phyloP scores from a whole-genome alignment of 78 protist species.

The Speleostelium caveatum region DNA sequence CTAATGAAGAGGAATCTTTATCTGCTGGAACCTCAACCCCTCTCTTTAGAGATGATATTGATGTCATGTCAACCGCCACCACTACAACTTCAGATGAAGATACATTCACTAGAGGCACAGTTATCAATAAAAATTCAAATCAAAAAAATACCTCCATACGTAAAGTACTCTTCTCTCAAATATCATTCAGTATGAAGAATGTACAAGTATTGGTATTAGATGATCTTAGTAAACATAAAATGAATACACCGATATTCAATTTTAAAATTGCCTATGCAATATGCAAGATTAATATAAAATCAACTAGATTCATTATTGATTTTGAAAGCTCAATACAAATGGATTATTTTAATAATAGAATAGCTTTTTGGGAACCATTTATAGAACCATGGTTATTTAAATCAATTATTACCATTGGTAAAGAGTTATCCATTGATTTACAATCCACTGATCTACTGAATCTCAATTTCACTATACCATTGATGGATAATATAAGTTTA shows the following conservation, averaged over 20 bases:
- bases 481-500: slow-evolving; percentile 69
- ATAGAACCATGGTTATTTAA: slow-evolving; percentile 63
- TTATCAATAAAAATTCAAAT: background rate
- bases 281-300: slow-evolving; percentile 22
- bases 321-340: slow-evolving; percentile 27
- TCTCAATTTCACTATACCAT: slow-evolving; percentile 56
- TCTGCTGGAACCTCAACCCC: no score
- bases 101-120: background rate
- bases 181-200: slow-evolving; percentile 32
- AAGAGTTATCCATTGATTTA: slow-evolving; percentile 30
- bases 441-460: slow-evolving; percentile 30
- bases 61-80: background rate
- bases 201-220: slow-evolving; percentile 34
- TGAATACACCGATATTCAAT: slow-evolving; percentile 71
- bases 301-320: slow-evolving; percentile 31
- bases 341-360: slow-evolving; percentile 68
- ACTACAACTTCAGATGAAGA: background rate
- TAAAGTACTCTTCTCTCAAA: slow-evolving; percentile 39
- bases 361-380: slow-evolving; percentile 77
- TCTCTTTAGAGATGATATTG: no score
- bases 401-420: slow-evolving; percentile 7
- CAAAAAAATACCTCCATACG: background rate
- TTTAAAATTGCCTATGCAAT: slow-evolving; percentile 41
- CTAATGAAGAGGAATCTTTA: background rate
- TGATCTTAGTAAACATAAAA: slow-evolving; percentile 51